A percentile compares a stretch with the other conserved stretches of the same genome.
These are phyloP conservation scores for Cordia subcordata DNA, from an alignment of 257 asterid genomes.

Conservation along the genomic window DNA sequence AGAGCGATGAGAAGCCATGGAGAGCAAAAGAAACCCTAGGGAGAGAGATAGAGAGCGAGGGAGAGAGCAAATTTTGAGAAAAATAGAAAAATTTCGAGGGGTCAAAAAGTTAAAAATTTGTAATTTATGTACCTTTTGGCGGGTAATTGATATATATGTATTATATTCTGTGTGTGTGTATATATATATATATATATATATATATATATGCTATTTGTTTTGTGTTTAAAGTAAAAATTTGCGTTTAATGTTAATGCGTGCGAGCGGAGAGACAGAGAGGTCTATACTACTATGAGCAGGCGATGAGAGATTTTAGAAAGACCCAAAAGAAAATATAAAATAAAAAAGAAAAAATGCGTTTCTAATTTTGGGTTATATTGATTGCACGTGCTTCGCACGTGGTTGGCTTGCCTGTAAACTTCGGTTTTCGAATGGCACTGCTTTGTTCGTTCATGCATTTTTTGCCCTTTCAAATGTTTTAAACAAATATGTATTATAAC, in stretches of 20 bases:
- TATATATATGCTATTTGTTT: too few relatives aligned
- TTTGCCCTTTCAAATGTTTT: too few relatives aligned
- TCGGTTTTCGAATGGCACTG: too few relatives aligned
- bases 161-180: too few relatives aligned
- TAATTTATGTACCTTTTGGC: conserved; percentile 49
- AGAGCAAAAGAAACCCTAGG: conserved; percentile 43
- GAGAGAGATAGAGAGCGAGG: conserved; percentile 8
- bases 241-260: too few relatives aligned
- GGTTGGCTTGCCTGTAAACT: too few relatives aligned
- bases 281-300: not conserved
- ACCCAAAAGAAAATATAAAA: too few relatives aligned
- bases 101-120: conserved; percentile 33
- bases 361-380: too few relatives aligned
- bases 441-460: too few relatives aligned
- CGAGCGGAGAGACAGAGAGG: not conserved
- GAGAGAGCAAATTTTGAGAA: conserved; percentile 3
- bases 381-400: too few relatives aligned
- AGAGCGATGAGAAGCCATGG: conserved; percentile 42
- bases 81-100: conserved; percentile 21
- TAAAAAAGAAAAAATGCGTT: too few relatives aligned
- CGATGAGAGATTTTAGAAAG: not conserved
- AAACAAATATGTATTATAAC: too few relatives aligned
- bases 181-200: conserved; percentile 18
- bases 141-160: conserved; percentile 57
- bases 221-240: not conserved